Percentiles rank a stretch among this genome's conserved stretches.
Conservation (phyloP, 139 green algal species). For the Nannochloris sp. region DNA sequence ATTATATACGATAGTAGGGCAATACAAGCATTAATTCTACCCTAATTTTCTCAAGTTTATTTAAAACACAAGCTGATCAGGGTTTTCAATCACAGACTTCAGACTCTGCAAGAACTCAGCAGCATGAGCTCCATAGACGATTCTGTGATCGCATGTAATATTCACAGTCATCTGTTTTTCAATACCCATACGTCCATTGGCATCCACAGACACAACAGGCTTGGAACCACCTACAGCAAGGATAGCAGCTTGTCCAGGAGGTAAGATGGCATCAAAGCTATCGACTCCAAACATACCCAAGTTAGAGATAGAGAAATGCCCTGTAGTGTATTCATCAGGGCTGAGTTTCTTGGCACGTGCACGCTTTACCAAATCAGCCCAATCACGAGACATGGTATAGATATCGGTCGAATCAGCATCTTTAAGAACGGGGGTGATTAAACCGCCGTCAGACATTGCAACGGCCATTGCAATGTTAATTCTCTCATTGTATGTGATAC, state of each 20-base stretch:
- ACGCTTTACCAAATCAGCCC: constrained; percentile 80
- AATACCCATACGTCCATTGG: constrained; percentile 77
- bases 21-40: no score
- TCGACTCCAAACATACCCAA: constrained; percentile 98
- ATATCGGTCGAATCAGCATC: constrained; percentile 89
- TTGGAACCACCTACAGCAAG: constrained; percentile 84
- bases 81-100: constrained; percentile 82
- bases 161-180: constrained; percentile 95
- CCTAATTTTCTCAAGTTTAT: background rate
- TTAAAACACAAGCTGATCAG: constrained; percentile 69
- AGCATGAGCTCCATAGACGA: constrained; percentile 91
- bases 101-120: constrained; percentile 91
- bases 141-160: constrained; percentile 92
- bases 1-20: no score
- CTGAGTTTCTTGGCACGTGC: constrained; percentile 86
- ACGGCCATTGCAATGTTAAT: constrained; percentile 95
- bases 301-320: constrained; percentile 98
- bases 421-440: constrained; percentile 97
- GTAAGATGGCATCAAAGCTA: constrained; percentile 94
- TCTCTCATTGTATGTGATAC: constrained; percentile 88
- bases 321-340: constrained; percentile 75
- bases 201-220: constrained; percentile 80
- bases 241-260: constrained; percentile 82
- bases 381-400: constrained; percentile 85
- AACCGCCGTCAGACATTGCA: constrained; percentile 89